Evolutionary conservation across 495 filamentous ascomycete species (phyloP), one percentile per base, ranked within the genome.

Genomic region (Neurospora tetrasperma): DNA sequence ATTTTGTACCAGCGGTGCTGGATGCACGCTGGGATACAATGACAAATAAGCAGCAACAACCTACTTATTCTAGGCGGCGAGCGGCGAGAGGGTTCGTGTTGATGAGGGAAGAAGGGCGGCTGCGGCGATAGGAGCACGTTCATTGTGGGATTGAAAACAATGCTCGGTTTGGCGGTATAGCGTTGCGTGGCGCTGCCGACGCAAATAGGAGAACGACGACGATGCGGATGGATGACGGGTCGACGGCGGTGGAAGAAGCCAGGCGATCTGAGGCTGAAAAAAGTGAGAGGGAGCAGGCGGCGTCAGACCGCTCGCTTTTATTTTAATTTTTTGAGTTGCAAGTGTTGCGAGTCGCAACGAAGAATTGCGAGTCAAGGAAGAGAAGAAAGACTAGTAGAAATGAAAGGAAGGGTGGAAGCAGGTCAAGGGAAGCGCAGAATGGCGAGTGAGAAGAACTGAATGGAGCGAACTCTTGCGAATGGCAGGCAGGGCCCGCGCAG

Each of bases 101-200:
- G 92, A 82, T 92, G 92, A 78, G 91, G 89, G 83, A 93, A 92
- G 80, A 90, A 85, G 77, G 90, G 86, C 76, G 90, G 90, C 73
- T 87, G 84, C 72, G 84, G 84, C 74, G 84, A 82, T 71, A 86
- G 76, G 73, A 86, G 75, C 71, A 85, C 82, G 75, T 86, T 87
- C 86, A 87, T 88, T 73, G 74, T 83, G 81, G 48, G 54, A 69
- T 46, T 40, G 54, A 72, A 70, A 38, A 14, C 27, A 66, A 66
- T 66, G 54, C 54, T 66, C 66, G 38, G 38, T 20, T 68, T 72
- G 73, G 27, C 72, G 41, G 38, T 46, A 42, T 71, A 41, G 44
- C 66, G 74, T 70, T 62, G 43, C 20, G 70, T 14, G 11, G 59
- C 54, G 54, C 12, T 66, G 27, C 44, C 71, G 71, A 73, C 62